These are phyloP conservation scores for Alternaria hordeiaustralica DNA, from an alignment of 2,329 filamentous ascomycete genomes.

Conservation along the genomic window DNA sequence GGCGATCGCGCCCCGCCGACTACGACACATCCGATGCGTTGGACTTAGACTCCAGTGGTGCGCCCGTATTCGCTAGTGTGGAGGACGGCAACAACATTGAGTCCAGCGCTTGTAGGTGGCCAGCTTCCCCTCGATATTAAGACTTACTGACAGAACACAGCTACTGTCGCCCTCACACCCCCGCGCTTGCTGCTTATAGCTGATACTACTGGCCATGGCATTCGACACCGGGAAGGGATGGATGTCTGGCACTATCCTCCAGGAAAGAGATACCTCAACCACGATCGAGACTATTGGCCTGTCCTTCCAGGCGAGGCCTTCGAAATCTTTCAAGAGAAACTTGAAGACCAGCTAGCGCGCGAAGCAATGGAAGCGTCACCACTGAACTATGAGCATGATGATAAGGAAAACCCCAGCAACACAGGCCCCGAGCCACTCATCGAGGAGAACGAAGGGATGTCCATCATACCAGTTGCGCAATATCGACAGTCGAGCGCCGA, in stretches of 20 bases:
- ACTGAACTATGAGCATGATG: conserved; percentile 25
- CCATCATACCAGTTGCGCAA: conserved; percentile 23
- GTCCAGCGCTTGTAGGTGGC: background rate
- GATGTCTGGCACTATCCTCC: conserved; percentile 5
- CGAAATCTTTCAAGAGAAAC: conserved; percentile 21
- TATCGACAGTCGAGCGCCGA: conserved; percentile 14
- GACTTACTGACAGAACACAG: conserved; percentile 5
- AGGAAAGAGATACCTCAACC: conserved; percentile 8
- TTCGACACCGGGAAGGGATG: conserved; percentile 4
- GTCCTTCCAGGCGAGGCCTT: conserved; percentile 17
- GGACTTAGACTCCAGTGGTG: background rate
- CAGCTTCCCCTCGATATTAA: background rate
- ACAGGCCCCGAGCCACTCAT: conserved; percentile 1
- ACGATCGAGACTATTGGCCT: conserved; percentile 15
- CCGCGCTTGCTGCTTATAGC: background rate
- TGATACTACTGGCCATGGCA: background rate
- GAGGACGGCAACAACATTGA: background rate
- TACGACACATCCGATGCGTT: background rate
- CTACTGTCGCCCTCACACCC: background rate
- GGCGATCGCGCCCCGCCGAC: background rate
- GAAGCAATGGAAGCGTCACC: conserved; percentile 27
- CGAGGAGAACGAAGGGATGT: conserved; percentile 10
- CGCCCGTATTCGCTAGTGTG: background rate
- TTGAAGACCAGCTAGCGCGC: conserved; percentile 24
- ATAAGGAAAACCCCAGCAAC: conserved; percentile 27